Conservation (phyloP, 371 early-diverging fungal species). For the Sporodiniella umbellata region DNA sequence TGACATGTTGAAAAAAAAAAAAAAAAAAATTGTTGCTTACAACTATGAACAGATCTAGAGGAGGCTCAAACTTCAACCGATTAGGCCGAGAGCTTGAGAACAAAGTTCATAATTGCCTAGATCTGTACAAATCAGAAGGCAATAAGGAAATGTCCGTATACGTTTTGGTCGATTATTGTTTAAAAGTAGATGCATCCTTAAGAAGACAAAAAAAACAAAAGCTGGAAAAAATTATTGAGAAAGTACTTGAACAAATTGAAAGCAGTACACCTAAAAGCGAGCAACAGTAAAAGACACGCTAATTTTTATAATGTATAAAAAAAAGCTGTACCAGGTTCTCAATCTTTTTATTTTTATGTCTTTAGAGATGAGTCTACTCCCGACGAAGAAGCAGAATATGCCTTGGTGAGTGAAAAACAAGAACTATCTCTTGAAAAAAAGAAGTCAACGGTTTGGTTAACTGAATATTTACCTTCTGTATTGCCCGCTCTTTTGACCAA, state of each 20-base stretch:
- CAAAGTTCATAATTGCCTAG: conserved; percentile 22
- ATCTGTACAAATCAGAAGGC: conserved; percentile 33
- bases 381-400: conserved; percentile 42
- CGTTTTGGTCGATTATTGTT: conserved; percentile 45
- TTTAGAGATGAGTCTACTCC: conserved; percentile 14
- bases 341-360: neutral
- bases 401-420: conserved; percentile 32
- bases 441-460: conserved; percentile 17
- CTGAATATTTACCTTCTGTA: conserved; percentile 16
- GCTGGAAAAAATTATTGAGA: conserved; percentile 47
- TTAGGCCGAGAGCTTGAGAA: conserved; percentile 28
- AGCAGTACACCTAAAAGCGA: conserved; percentile 9
- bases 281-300: neutral
- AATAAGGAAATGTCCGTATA: conserved; percentile 22
- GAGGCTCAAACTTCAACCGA: conserved; percentile 21
- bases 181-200: conserved; percentile 41
- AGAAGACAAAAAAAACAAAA: conserved; percentile 45
- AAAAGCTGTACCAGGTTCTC: too few relatives aligned
- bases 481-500: conserved; percentile 7
- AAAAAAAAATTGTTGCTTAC: neutral
- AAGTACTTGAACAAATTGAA: conserved; percentile 11
- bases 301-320: too few relatives aligned
- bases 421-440: neutral
- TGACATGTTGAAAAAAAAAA: neutral
- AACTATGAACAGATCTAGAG: neutral